phyloP scores from a whole-genome alignment of 768 basidiomycete genomes.

The Coprinopsis sp. region DNA sequence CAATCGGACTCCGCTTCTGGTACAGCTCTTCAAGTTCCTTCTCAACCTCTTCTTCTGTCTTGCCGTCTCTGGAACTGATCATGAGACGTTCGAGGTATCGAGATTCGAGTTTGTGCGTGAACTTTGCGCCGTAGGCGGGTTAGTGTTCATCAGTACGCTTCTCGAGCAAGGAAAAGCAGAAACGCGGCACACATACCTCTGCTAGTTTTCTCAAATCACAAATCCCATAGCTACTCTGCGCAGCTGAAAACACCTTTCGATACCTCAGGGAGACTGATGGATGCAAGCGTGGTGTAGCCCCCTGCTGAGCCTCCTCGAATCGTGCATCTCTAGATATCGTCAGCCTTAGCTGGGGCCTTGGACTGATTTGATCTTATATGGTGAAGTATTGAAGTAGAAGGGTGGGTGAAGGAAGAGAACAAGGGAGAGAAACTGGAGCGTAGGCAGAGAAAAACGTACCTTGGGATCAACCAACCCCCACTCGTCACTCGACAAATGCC shows the following conservation, averaged over 20 bases:
- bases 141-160: too few species aligned
- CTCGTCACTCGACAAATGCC: too few species aligned
- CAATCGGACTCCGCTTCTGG: conserved; percentile 55
- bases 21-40: conserved; percentile 59
- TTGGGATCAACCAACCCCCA: too few species aligned
- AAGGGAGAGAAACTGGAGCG: too few species aligned
- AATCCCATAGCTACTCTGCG: conserved; percentile 62
- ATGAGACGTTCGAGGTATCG: conserved; percentile 57
- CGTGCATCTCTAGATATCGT: conserved; percentile 60
- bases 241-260: conserved; percentile 52
- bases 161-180: too few species aligned
- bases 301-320: conserved; percentile 74
- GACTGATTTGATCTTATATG: too few species aligned
- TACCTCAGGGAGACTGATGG: conserved; percentile 34
- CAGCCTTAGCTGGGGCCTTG: too few species aligned
- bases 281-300: conserved; percentile 62
- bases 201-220: conserved; percentile 55
- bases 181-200: too few species aligned
- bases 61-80: too few species aligned
- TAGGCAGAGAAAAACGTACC: too few species aligned
- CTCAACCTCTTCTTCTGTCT: conserved; percentile 43
- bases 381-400: conserved; percentile 57
- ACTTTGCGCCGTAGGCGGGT: too few species aligned
- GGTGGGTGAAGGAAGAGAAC: conserved; percentile 38
- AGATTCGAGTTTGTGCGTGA: conserved; percentile 71